Percentiles rank a stretch among this genome's conserved stretches.
Conservation (phyloP, 345 rosid species). For the Brassica nigra region DNA sequence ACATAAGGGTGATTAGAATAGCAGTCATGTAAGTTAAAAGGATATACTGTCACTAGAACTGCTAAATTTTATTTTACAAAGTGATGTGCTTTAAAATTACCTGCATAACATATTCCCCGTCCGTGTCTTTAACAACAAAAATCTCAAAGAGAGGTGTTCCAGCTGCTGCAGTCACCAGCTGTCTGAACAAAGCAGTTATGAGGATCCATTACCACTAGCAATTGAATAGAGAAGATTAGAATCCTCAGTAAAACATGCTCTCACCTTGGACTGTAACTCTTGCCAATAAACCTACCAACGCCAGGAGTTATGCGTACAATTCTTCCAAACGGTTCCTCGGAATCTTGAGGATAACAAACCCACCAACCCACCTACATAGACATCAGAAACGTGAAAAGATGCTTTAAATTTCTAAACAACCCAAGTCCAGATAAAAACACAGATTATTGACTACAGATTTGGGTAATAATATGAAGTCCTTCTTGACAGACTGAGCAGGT, state of each 20-base stretch:
- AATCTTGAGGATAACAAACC: conserved; percentile 83
- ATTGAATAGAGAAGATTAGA: background rate
- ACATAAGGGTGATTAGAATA: background rate
- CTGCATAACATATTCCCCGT: conserved; percentile 74
- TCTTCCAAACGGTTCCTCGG: conserved; percentile 86
- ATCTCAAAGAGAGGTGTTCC: conserved; percentile 96
- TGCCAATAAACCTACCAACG: conserved; percentile 86
- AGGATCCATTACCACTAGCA: conserved; percentile 14
- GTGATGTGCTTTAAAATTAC: conserved; percentile 42
- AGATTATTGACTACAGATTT: background rate
- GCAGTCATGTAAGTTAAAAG: conserved; percentile 11
- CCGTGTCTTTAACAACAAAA: conserved; percentile 75
- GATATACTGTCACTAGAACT: conserved; percentile 10
- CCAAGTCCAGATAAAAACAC: conserved; percentile 13
- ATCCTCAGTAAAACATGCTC: conserved; percentile 18
- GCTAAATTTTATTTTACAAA: background rate
- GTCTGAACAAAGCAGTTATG: conserved; percentile 58
- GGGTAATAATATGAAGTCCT: background rate
- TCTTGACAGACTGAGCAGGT: background rate
- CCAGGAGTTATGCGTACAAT: conserved; percentile 79
- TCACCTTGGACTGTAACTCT: conserved; percentile 87
- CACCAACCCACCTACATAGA: conserved; percentile 91
- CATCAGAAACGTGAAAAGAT: conserved; percentile 20
- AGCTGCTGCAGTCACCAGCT: conserved; percentile 72
- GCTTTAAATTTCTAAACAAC: background rate